Evolutionary conservation across 1,284 basidiomycete genomes (phyloP).

Genomic region (Farysia itapuensis): DNA sequence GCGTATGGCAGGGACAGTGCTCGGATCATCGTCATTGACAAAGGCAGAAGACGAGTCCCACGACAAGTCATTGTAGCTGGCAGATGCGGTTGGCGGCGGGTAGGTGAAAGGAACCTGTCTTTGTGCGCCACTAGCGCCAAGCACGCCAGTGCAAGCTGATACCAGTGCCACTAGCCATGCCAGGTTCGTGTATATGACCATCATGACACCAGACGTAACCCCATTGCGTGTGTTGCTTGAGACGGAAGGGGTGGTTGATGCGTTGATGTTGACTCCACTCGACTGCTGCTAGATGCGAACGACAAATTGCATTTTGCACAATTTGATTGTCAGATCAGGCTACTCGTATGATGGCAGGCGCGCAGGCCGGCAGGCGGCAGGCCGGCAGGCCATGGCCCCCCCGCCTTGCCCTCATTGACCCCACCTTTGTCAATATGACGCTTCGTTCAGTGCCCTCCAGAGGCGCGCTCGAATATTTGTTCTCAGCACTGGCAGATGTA

Average conservation of each 20-base stretch:
- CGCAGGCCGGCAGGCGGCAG: no score
- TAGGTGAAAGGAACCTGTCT: conserved; percentile 22
- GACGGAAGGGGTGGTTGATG: no score
- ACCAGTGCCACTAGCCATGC: background rate
- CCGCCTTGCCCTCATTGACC: background rate
- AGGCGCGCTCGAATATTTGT: background rate
- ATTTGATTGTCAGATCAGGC: no score
- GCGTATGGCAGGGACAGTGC: conserved; percentile 21
- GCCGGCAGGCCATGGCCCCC: no score
- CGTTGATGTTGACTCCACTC: no score
- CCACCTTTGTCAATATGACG: background rate
- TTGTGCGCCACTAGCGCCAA: background rate
- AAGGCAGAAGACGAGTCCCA: conserved; percentile 1
- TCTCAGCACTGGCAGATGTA: background rate
- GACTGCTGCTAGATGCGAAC: no score
- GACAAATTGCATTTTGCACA: no score
- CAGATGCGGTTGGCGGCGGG: background rate
- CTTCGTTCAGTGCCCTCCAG: background rate
- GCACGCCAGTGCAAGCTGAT: background rate
- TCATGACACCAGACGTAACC: no score
- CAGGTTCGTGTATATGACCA: background rate
- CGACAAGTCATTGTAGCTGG: background rate
- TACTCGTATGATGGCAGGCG: no score
- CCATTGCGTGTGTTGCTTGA: no score
- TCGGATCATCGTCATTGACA: conserved; percentile 27